Base-by-base conservation (phyloP, 129 eudicot species). In the Deinandra increscens region DNA sequence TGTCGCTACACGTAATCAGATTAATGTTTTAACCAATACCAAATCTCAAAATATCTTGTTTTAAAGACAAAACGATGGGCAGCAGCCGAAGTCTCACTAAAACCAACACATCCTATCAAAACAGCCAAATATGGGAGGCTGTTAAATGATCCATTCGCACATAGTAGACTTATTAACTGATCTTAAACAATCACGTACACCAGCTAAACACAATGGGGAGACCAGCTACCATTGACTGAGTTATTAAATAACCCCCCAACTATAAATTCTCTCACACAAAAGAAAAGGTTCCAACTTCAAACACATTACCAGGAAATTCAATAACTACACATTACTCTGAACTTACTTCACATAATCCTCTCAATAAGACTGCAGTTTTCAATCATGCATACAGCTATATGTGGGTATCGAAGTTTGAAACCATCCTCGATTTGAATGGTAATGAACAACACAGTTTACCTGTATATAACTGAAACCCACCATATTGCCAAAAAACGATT, bases 401-500 rank as follows among this genome's bases (percentile, higher is more conserved):
- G 19, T n/a, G n/a, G n/a, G n/a, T n/a, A n/a, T n/a, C n/a, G n/a
- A n/a, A n/a, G n/a, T n/a, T n/a, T n/a, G 4, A 42, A 71, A 71
- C 61, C 26, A 36, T 22, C 67, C n/a, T 56, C 66, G 45, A 31
- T 44, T 44, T 58, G 36, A 22, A 71, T 43, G 65, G 37, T 13
- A 55, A 36, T 6, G 39, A 6, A 13, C 9, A 7, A 23, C 22
- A 38, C 26, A 38, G 38, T 70, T 34, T 22, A 49, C 67, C 18
- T 70, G 59, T 12, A 55, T 12, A 55, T 54, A 22, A 55, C 62
- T 4, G 36, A 23, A 6, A 58, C 76, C 75, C 59, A 71, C 49
- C 45, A 71, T 18, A 42, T 37, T 72, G 61, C 69, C 68, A 60
- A 59, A 26, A 61, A 62, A 13, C 65, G 54, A 37, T 41, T 70